Evolutionary conservation across 2,329 filamentous ascomycete genomes (phyloP).

Genomic region (Ophiostoma australiae): DNA sequence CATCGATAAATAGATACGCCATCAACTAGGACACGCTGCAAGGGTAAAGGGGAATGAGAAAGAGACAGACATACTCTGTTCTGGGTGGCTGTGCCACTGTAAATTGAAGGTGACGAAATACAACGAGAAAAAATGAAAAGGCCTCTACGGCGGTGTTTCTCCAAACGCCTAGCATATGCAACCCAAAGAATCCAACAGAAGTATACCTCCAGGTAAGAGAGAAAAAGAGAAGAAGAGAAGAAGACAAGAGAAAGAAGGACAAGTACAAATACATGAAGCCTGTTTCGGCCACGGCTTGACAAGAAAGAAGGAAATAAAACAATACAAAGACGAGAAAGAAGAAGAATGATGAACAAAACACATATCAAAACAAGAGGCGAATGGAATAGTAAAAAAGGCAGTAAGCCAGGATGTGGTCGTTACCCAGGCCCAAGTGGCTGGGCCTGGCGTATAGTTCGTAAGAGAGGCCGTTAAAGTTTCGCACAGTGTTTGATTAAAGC

Average conservation of each 20-base stretch:
- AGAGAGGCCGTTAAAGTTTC: not conserved
- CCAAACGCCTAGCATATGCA: conserved; percentile 10
- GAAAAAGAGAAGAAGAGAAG: not conserved
- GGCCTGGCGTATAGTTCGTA: not conserved
- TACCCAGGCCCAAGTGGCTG: not conserved
- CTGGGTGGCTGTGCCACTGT: not conserved
- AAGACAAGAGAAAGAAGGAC: not conserved
- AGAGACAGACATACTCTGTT: not conserved
- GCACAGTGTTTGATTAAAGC: no score
- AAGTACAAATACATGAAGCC: conserved; percentile 11
- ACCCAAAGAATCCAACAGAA: not conserved
- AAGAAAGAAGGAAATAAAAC: not conserved
- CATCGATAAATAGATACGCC: not conserved
- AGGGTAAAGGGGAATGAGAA: not conserved
- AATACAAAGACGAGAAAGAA: not conserved
- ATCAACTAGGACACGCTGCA: not conserved
- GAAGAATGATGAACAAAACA: not conserved
- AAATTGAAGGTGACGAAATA: not conserved
- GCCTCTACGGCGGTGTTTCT: not conserved
- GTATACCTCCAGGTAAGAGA: conserved; percentile 10
- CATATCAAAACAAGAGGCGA: not conserved
- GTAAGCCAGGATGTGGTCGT: not conserved
- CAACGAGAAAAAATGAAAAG: not conserved
- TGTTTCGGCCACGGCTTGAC: not conserved
- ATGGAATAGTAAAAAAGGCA: not conserved